Conservation (phyloP, 257 asterid species). For the Ballota nigra region DNA sequence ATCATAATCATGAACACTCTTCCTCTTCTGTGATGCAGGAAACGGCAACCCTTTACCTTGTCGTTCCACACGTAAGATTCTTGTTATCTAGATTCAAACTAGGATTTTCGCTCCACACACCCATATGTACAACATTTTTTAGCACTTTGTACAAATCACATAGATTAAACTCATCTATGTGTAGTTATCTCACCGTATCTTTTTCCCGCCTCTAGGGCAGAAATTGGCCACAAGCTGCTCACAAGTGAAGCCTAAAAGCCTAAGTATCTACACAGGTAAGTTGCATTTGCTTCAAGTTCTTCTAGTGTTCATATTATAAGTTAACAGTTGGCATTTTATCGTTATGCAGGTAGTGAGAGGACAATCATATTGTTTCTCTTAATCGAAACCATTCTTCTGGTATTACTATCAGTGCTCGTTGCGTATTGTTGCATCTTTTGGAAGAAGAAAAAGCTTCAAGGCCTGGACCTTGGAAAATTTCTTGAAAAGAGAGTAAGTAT, state of each 20-base stretch:
- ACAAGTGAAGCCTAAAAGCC: constrained; percentile 41
- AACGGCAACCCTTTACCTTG: constrained; percentile 60
- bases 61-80: constrained; percentile 60
- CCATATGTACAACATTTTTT: too few species aligned
- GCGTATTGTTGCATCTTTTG: constrained; percentile 66
- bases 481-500: constrained; percentile 82
- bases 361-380: constrained; percentile 54
- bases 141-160: too few species aligned
- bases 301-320: background rate
- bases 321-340: background rate
- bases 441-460: constrained; percentile 85
- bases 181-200: background rate
- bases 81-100: background rate
- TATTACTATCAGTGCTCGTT: constrained; percentile 54
- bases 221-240: constrained; percentile 78
- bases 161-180: too few species aligned
- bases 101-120: too few species aligned
- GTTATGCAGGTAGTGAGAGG: constrained; percentile 61
- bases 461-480: constrained; percentile 61
- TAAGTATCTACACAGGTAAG: constrained; percentile 57
- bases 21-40: constrained; percentile 46
- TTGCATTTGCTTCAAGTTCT: background rate
- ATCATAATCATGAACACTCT: background rate
- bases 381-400: constrained; percentile 59
- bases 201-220: constrained; percentile 53